Conservation (phyloP, 2,329 filamentous ascomycete species). For the Paraphaeosphaeria sporulosa region DNA sequence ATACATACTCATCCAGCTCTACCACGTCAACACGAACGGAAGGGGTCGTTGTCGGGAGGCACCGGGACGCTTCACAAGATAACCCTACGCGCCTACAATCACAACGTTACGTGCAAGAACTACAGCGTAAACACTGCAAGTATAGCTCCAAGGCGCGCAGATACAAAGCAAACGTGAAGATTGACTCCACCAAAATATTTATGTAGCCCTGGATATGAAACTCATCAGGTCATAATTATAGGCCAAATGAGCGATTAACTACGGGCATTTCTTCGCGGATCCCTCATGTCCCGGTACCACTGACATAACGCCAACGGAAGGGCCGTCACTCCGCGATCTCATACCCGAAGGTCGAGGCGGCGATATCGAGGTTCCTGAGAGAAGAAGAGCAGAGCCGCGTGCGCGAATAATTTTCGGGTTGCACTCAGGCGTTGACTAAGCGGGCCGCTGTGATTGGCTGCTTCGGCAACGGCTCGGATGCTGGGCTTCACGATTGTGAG, state of each 20-base stretch:
- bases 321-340: conserved; percentile 46
- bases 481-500: conserved; percentile 21
- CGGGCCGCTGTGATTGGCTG: conserved; percentile 37
- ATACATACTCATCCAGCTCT: not conserved
- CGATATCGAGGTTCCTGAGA: conserved; percentile 51
- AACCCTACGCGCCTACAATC: not conserved
- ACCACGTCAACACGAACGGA: not conserved
- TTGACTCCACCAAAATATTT: conserved; percentile 33
- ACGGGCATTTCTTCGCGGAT: conserved; percentile 59
- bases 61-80: not conserved
- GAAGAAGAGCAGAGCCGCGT: conserved; percentile 21
- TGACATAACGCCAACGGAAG: conserved; percentile 51
- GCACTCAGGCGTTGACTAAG: conserved; percentile 35
- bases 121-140: not conserved
- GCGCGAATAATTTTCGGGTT: conserved; percentile 45
- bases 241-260: conserved; percentile 61
- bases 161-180: not conserved
- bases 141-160: not conserved
- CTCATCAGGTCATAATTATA: conserved; percentile 52
- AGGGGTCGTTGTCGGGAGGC: not conserved
- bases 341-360: conserved; percentile 45
- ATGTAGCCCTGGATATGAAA: conserved; percentile 64
- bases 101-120: not conserved
- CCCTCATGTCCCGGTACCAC: conserved; percentile 45
- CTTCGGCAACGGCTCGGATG: conserved; percentile 32